Evolutionary conservation across 176 grass and related monocot genomes (phyloP).

Genomic region (Oryza longistaminata): DNA sequence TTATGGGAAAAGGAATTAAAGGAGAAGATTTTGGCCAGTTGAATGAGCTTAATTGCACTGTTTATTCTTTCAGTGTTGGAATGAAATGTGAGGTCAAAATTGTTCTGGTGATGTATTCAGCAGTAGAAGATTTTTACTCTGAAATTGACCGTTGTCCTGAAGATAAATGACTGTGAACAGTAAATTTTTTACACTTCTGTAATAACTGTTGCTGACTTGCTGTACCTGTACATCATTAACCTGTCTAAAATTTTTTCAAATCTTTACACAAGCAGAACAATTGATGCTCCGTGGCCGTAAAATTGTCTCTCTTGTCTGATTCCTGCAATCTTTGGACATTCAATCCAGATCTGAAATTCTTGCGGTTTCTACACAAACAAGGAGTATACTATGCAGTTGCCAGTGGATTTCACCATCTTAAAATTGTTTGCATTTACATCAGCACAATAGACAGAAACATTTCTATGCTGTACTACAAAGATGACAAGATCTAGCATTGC

Average conservation of each 20-base stretch:
- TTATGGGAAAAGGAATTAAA: not conserved
- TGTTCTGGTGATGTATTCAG: not conserved
- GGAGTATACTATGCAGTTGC: conserved; percentile 7
- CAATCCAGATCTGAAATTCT: conserved; percentile 33
- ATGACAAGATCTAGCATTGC: conserved; percentile 14
- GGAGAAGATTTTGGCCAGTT: not conserved
- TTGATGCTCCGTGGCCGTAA: not conserved
- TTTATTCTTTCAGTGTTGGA: not conserved
- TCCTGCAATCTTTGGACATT: not conserved
- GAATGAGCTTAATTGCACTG: not conserved
- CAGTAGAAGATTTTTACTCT: not conserved
- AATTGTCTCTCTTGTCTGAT: not conserved
- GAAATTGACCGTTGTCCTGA: not conserved
- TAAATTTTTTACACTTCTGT: not conserved
- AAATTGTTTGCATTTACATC: not conserved
- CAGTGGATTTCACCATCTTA: conserved; percentile 17
- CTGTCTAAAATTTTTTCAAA: not conserved
- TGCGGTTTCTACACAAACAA: conserved; percentile 12
- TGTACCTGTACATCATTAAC: not conserved
- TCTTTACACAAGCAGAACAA: not conserved
- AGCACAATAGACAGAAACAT: not conserved
- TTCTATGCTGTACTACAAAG: not conserved
- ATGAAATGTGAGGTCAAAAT: not conserved
- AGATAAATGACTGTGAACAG: not conserved
- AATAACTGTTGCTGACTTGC: not conserved